A percentile compares a stretch with the other conserved stretches of the same genome.
Evolutionary conservation across 208 protist genomes (phyloP).

Genomic region (Leishmania turanica): DNA sequence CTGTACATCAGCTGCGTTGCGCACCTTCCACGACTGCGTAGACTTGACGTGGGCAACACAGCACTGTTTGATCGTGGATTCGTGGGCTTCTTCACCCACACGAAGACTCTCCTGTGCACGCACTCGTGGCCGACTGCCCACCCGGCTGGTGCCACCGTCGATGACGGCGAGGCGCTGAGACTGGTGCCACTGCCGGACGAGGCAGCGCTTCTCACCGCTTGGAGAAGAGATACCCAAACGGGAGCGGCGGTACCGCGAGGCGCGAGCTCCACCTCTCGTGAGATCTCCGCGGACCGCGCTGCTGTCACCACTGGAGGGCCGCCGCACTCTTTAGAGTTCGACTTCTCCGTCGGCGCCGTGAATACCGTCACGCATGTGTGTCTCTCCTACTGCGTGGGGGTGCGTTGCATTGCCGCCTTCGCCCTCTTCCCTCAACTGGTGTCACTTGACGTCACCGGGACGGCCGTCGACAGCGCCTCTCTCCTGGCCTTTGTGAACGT

Average conservation of each 20-base stretch:
- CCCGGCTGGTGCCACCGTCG: background rate
- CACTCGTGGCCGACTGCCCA: background rate
- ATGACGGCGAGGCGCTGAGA: background rate
- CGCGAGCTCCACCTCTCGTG: background rate
- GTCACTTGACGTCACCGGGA: conserved; percentile 28
- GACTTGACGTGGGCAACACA: conserved; percentile 10
- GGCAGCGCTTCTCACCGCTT: conserved; percentile 16
- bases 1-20: conserved; percentile 30
- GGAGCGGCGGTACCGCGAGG: background rate
- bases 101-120: conserved; percentile 7
- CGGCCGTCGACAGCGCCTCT: conserved; percentile 36
- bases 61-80: conserved; percentile 29
- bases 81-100: conserved; percentile 17
- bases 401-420: conserved; percentile 33
- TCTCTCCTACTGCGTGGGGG: conserved; percentile 28
- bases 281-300: background rate
- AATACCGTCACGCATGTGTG: conserved; percentile 16
- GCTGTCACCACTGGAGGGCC: background rate
- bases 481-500: conserved; percentile 31
- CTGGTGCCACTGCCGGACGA: conserved; percentile 20
- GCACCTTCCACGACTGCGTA: conserved; percentile 28
- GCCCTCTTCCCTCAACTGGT: conserved; percentile 19
- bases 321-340: conserved; percentile 2
- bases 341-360: conserved; percentile 1
- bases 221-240: conserved; percentile 2